Evolutionary conservation across 257 asterid species (phyloP).

Genomic region (Forsythia viridissima): DNA sequence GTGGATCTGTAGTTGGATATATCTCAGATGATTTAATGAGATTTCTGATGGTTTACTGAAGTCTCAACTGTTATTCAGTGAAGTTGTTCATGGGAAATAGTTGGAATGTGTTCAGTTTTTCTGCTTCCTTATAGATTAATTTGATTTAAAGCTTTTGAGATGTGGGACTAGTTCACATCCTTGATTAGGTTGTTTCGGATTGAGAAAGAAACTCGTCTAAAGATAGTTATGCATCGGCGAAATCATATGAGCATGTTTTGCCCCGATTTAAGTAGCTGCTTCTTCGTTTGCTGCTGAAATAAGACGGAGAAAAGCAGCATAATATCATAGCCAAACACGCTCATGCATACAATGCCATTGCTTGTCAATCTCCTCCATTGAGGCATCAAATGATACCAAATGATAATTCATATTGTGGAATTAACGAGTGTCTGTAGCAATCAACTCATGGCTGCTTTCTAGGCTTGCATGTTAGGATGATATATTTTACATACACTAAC

Average conservation of each 20-base stretch:
- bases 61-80: conserved; percentile 1
- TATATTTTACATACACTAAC: not conserved
- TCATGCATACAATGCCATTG: not conserved
- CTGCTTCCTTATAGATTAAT: not conserved
- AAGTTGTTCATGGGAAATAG: not conserved
- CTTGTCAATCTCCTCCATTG: conserved; percentile 18
- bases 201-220: not conserved
- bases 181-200: not conserved
- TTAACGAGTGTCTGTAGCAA: not conserved
- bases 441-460: not conserved
- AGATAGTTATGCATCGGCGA: not conserved
- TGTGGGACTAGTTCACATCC: conserved; percentile 7
- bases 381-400: conserved; percentile 5
- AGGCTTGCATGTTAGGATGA: not conserved
- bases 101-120: conserved; percentile 5
- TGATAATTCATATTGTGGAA: not conserved
- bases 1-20: conserved; percentile 11
- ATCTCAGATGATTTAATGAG: conserved; percentile 3
- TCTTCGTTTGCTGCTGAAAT: not conserved
- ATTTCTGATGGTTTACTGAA: not conserved
- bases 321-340: not conserved
- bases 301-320: not conserved
- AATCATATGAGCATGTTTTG: not conserved
- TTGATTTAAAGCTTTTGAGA: not conserved
- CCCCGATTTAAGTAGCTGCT: not conserved